Conservation (phyloP, 2,329 filamentous ascomycete genomes). For the Hirsutella rhossiliensis region DNA sequence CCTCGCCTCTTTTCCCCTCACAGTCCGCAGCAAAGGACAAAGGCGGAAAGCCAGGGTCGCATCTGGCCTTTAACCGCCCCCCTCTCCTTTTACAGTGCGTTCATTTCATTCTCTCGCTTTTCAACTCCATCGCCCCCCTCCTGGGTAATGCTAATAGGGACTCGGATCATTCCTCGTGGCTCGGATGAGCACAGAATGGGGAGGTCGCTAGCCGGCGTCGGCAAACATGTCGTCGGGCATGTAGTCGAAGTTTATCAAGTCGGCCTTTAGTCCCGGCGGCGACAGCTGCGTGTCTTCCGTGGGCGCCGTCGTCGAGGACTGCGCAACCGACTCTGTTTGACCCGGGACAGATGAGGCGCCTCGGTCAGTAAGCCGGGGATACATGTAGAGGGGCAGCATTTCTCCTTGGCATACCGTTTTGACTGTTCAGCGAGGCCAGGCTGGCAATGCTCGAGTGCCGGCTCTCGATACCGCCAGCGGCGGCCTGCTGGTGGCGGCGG, state of each 20-base stretch:
- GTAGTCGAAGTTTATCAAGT: constrained; percentile 21
- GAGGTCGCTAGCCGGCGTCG: background rate
- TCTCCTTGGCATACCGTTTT: constrained; percentile 1
- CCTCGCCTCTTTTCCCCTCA: no score
- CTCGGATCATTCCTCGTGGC: no score
- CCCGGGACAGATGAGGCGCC: background rate
- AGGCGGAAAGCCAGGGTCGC: no score
- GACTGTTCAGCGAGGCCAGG: background rate
- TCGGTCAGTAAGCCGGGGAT: no score
- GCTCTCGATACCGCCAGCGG: background rate
- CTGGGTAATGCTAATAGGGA: no score
- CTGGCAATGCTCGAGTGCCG: constrained; percentile 4
- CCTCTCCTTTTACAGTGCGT: no score
- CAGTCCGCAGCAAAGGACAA: no score
- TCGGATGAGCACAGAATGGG: background rate
- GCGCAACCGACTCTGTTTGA: background rate
- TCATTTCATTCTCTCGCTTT: no score
- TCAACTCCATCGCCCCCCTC: no score
- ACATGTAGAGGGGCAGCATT: no score
- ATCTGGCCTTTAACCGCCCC: no score
- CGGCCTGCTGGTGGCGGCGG: background rate
- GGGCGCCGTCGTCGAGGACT: background rate
- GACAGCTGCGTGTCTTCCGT: background rate
- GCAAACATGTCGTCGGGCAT: constrained; percentile 23
- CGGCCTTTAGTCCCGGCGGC: background rate